phyloP scores from a whole-genome alignment of 1,284 basidiomycete species.

The Apiotrichum brassicae region DNA sequence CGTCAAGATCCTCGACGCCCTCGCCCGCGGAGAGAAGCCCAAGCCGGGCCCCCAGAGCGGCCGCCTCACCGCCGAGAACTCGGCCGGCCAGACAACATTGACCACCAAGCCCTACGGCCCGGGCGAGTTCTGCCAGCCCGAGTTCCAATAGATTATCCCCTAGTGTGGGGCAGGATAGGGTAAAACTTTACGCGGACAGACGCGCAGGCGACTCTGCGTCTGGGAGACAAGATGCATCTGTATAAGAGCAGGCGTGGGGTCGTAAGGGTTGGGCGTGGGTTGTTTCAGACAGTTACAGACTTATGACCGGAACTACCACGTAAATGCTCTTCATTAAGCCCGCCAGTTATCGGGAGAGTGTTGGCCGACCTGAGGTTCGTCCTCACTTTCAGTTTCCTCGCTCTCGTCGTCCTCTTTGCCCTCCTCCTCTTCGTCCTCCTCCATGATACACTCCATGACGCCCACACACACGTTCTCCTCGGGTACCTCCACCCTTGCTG shows the following conservation, averaged over 20 bases:
- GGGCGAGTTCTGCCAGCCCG: slow-evolving; percentile 77
- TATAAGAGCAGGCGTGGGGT: background rate
- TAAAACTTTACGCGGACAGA: background rate
- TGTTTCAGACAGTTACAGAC: too few relatives aligned
- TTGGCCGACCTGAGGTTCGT: too few relatives aligned
- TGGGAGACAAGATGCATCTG: slow-evolving; percentile 3
- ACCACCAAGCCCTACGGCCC: slow-evolving; percentile 89
- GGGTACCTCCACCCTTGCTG: slow-evolving; percentile 29
- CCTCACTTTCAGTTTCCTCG: too few relatives aligned
- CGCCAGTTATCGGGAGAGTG: too few relatives aligned
- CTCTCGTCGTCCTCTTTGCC: too few relatives aligned
- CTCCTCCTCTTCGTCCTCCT: background rate
- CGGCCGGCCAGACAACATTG: slow-evolving; percentile 77
- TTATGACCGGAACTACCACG: too few relatives aligned
- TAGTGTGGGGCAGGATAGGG: too few relatives aligned
- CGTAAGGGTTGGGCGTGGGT: too few relatives aligned
- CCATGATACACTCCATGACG: slow-evolving; percentile 21
- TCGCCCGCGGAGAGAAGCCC: slow-evolving; percentile 77
- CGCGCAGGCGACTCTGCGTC: background rate
- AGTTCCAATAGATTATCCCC: slow-evolving; percentile 76
- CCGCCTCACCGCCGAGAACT: slow-evolving; percentile 81
- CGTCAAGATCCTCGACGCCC: slow-evolving; percentile 76
- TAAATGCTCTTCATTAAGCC: too few relatives aligned
- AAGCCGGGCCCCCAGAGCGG: slow-evolving; percentile 88
- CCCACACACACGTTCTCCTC: slow-evolving; percentile 36